A percentile compares a stretch with the other conserved stretches of the same genome.
Conservation (phyloP, 768 basidiomycete genomes). For the Terana coerulea region DNA sequence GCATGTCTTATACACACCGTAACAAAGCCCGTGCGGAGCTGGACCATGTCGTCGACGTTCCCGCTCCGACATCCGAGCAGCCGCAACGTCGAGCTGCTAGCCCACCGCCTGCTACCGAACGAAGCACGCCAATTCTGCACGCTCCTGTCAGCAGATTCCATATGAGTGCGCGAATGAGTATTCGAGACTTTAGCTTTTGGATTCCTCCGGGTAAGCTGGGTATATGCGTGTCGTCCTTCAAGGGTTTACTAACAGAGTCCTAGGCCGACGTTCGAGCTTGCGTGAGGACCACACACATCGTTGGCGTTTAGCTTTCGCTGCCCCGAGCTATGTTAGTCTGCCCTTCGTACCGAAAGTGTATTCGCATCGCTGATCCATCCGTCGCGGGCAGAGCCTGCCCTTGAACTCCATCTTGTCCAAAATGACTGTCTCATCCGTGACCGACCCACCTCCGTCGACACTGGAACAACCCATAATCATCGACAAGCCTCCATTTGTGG, state of each 20-base stretch:
- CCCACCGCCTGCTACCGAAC: not conserved
- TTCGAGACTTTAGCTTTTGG: constrained; percentile 43
- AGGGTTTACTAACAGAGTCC: too few species aligned
- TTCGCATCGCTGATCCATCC: not conserved
- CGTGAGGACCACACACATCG: constrained; percentile 37
- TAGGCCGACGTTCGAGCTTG: constrained; percentile 25
- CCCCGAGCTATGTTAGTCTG: constrained; percentile 45
- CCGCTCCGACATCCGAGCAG: not conserved
- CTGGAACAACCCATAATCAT: constrained; percentile 32
- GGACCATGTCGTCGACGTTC: constrained; percentile 26
- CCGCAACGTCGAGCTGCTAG: not conserved
- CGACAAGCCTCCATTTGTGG: constrained; percentile 36
- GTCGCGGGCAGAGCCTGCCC: constrained; percentile 29
- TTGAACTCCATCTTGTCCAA: constrained; percentile 30
- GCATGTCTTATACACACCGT: constrained; percentile 37
- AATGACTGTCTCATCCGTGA: constrained; percentile 33
- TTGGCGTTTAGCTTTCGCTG: constrained; percentile 42
- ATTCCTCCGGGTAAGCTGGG: constrained; percentile 36
- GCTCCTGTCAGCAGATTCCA: constrained; percentile 40
- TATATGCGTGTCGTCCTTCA: not conserved
- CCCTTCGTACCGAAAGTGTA: not conserved
- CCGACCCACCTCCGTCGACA: constrained; percentile 34
- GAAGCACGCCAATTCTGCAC: not conserved
- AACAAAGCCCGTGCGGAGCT: constrained; percentile 37
- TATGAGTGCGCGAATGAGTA: constrained; percentile 37